Base-by-base conservation (phyloP, 371 early-diverging fungal genomes). In the Synchytrium microbalum region DNA sequence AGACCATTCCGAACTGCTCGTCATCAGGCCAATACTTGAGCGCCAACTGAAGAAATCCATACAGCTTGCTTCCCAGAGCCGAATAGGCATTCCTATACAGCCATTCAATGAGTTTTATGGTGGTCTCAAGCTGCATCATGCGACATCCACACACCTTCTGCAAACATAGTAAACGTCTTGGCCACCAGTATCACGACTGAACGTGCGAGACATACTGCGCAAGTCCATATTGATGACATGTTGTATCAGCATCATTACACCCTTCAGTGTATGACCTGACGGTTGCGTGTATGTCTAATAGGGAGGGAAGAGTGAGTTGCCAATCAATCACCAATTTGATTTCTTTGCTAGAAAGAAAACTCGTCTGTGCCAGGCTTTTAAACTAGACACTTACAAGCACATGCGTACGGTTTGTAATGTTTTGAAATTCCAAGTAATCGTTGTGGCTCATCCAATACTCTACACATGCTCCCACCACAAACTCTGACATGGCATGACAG, bases 371-470 rank as follows among this genome's bases (percentile, higher is more conserved):
- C n/a, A n/a, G n/a, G n/a, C n/a, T n/a, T n/a, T n/a, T n/a, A n/a
- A n/a, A n/a, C n/a, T n/a, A n/a, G n/a, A n/a, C n/a, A n/a, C 46
- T 5, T 38, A 38, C 46, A 5, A 19, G 46, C 46, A 38, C 5
- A 10, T 38, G 46, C 19, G 10, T 19, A 19, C 5, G 46, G 46
- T 19, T 19, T 10, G 5, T 38, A 10, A 19, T 5, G 5, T 5
- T 38, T 38, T 38, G 46, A 19, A 38, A 38, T 5, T 38, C 46
- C 46, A 38, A 38, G 19, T 38, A 38, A 10, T 38, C 46, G 46
- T 38, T 38, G 46, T 38, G 46, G 19, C 46, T 38, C 46, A 38
- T 38, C 46, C 46, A 38, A 38, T 38, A 38, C 46, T 38, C 46
- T 5, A 38, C 46, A 19, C 46, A 38, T 10, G 46, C 46, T 10